These are phyloP conservation scores for Monosiga brevicollis DNA, from an alignment of 78 protist species.

Conservation along the genomic window DNA sequence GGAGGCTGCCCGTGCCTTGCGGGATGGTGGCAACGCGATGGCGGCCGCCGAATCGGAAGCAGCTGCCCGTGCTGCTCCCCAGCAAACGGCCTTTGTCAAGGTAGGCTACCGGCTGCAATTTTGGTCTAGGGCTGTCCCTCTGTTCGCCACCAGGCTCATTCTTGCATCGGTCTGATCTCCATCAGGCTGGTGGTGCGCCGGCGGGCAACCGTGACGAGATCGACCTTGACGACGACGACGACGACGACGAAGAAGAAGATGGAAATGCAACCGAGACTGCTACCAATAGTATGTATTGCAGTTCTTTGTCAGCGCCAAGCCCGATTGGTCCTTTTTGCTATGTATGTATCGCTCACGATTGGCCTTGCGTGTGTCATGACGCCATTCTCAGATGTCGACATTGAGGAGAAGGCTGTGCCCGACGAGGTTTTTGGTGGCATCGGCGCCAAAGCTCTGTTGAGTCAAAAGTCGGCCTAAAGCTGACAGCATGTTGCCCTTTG, in stretches of 20 bases:
- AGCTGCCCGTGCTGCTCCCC: neutral
- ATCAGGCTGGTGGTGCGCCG: neutral
- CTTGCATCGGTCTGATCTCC: neutral
- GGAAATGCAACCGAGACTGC: neutral
- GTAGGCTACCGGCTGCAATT: neutral
- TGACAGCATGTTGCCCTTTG: neutral
- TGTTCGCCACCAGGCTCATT: neutral
- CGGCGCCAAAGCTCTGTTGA: neutral
- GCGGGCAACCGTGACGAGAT: conserved; percentile 13
- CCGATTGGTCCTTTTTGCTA: too few relatives aligned
- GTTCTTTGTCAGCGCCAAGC: too few relatives aligned
- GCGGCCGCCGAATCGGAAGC: neutral
- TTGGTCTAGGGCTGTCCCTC: neutral
- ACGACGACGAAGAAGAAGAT: conserved; percentile 1
- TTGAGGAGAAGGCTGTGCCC: conserved; percentile 10
- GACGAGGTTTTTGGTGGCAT: neutral
- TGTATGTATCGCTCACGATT: neutral
- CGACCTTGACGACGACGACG: conserved; percentile 1
- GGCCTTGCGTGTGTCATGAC: neutral
- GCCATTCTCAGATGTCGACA: neutral
- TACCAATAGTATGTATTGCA: neutral
- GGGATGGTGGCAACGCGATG: neutral
- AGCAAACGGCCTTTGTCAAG: neutral
- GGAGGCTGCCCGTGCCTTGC: neutral
- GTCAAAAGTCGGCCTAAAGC: neutral